phyloP scores from a whole-genome alignment of 768 basidiomycete species.

The Mycena venus region DNA sequence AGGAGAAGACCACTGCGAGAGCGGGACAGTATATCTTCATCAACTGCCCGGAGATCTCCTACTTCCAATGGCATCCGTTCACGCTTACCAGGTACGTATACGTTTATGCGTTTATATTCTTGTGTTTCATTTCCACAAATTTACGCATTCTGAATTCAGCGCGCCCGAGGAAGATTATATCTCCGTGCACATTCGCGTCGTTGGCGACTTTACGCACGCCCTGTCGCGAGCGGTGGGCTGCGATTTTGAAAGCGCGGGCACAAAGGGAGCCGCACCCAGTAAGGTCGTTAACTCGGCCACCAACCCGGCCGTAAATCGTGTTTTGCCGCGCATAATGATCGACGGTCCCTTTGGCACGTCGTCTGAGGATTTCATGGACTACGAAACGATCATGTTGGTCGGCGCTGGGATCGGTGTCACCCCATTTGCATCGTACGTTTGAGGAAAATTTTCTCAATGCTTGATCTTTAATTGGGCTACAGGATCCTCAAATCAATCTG shows the following conservation, averaged over 20 bases:
- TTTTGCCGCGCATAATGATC: slow-evolving; percentile 93
- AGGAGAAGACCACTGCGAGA: slow-evolving; percentile 86
- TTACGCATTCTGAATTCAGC: slow-evolving; percentile 50
- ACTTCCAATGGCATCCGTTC: slow-evolving; percentile 98
- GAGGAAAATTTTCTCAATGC: background rate
- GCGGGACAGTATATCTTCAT: slow-evolving; percentile 98
- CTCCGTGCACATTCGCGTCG: slow-evolving; percentile 92
- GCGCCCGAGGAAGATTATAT: slow-evolving; percentile 97
- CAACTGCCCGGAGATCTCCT: slow-evolving; percentile 92
- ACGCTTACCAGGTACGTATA: slow-evolving; percentile 87
- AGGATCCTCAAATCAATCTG: slow-evolving; percentile 92
- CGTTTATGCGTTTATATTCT: background rate
- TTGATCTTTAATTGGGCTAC: background rate
- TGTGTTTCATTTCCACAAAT: background rate
- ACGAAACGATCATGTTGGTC: slow-evolving; percentile 89
- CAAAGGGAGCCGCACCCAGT: slow-evolving; percentile 50
- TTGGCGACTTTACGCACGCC: slow-evolving; percentile 92
- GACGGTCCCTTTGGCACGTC: slow-evolving; percentile 97
- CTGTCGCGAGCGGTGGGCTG: slow-evolving; percentile 88
- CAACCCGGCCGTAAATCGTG: slow-evolving; percentile 75
- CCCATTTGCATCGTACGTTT: slow-evolving; percentile 90
- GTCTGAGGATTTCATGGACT: slow-evolving; percentile 92
- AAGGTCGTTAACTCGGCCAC: slow-evolving; percentile 71
- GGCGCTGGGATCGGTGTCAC: slow-evolving; percentile 98
- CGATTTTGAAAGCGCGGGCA: slow-evolving; percentile 68